Conservation (phyloP, 2,329 filamentous ascomycete genomes). For the Aureobasidium leucospermi region DNA sequence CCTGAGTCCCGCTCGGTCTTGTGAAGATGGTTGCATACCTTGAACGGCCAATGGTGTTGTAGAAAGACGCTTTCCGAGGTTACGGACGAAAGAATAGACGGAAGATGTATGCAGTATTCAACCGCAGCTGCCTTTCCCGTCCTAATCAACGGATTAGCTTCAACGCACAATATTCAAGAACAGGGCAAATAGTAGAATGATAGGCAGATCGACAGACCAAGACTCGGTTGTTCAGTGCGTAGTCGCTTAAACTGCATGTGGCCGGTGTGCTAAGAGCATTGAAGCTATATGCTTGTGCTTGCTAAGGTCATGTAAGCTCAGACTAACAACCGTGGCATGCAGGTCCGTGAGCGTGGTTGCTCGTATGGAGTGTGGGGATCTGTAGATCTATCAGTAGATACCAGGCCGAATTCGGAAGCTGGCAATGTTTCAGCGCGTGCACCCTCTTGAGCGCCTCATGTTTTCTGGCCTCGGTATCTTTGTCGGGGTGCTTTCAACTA, state of each 20-base stretch:
- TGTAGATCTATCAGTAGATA: conserved; percentile 7
- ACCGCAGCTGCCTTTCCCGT: conserved; percentile 11
- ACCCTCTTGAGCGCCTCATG: neutral
- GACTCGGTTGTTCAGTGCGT: conserved; percentile 2
- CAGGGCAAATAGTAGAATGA: neutral
- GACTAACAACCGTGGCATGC: neutral
- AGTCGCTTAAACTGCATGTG: neutral
- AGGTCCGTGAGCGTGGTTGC: neutral
- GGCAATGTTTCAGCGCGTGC: conserved; percentile 3
- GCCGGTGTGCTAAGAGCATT: neutral
- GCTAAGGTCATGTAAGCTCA: conserved; percentile 3
- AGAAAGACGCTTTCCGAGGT: neutral
- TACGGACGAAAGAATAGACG: neutral
- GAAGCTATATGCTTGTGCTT: conserved; percentile 1
- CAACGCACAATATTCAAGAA: neutral
- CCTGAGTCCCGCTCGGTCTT: neutral
- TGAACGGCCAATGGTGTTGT: conserved; percentile 9
- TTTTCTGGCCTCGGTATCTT: neutral
- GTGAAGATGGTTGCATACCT: neutral
- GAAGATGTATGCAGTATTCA: neutral
- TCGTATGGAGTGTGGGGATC: conserved; percentile 11
- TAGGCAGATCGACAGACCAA: conserved; percentile 8
- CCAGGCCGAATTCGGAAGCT: conserved; percentile 1
- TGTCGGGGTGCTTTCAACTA: neutral
- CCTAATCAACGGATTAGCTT: conserved; percentile 9